Conservation (phyloP, 164 flowering plant genomes). For the Piper betle region DNA sequence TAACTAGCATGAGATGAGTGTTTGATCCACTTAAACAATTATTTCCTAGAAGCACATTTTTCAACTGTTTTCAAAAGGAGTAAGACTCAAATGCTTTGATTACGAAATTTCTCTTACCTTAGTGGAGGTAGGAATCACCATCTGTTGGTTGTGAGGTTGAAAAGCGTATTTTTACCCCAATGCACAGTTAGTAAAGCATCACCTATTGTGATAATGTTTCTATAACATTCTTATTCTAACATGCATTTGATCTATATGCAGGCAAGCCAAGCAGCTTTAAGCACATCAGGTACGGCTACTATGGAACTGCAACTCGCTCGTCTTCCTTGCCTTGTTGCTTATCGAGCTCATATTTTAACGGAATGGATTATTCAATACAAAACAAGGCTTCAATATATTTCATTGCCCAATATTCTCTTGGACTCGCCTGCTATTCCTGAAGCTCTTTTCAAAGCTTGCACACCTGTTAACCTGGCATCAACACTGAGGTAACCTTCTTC, state of each 20-base stretch:
- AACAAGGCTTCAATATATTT: constrained; percentile 66
- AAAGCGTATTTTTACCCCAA: no score
- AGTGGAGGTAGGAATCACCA: background rate
- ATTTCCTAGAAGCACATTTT: background rate
- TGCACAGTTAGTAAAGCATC: background rate
- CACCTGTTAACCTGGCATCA: constrained; percentile 42
- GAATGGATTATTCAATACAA: constrained; percentile 62
- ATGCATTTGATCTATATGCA: constrained; percentile 19
- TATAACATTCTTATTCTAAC: background rate
- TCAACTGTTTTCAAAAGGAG: background rate
- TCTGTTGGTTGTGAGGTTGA: no score
- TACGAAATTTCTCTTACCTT: background rate
- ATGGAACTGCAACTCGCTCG: constrained; percentile 87
- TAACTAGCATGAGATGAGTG: no score
- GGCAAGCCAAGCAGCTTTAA: constrained; percentile 81
- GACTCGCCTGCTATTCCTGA: constrained; percentile 76
- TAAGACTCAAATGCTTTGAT: background rate
- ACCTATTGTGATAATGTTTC: background rate
- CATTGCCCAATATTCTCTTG: constrained; percentile 85
- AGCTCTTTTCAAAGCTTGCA: constrained; percentile 66
- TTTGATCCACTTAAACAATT: background rate
- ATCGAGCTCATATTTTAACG: constrained; percentile 78
- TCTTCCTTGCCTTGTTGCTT: constrained; percentile 78
- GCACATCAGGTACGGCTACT: constrained; percentile 89
- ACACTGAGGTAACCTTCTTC: constrained; percentile 34